Evolutionary conservation across 371 early-diverging fungal species (phyloP), one percentile per base, ranked within the genome.

Genomic region (Vairimorpha apis): DNA sequence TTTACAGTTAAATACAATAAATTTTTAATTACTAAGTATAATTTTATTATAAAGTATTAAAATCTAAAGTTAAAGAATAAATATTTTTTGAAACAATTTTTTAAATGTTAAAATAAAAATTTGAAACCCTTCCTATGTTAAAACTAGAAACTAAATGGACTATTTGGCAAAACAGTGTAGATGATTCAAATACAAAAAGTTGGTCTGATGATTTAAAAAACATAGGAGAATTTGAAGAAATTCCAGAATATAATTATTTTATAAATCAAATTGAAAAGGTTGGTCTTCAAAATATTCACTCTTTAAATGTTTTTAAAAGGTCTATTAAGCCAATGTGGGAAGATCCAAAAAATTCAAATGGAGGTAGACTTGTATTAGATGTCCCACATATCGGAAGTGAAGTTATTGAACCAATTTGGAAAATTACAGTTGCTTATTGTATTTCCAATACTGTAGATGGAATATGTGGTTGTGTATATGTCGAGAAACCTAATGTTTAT

Each of bases 291-390:
- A 89, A 90, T 51, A 88, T 89, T 47, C 87, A 92, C 56, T 92
- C 94, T 86, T 91, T 92, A 80, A 93, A 95, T 76, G 82, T 97
- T 67, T 97, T 98, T 88, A 91, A 92, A 83, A 86, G 89, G 70
- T 94, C 92, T 33, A 87, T 98, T 71, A 87, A 88, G 83, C 99
- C 99, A n/a, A 90, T 89, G 88, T 97, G 99, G 97, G 99, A 98
- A 85, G 97, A 98, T 81, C 82, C 88, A n/a, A 88, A 86, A 49
- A 98, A 98, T 86, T 86, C 85, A 44, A 84, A 90, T 44, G 99
- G 99, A 77, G 97, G 97, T 35, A 92, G 93, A 81, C 93, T 95
- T 89, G 88, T 90, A 59, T 83, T 91, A 62, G 88, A 89, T 72
- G 81, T 94, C 59, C 71, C 78, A 38, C 13, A 16, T n/a, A n/a